Base-by-base conservation (phyloP, 2,329 filamentous ascomycete genomes). In the Diaporthe australafricana region DNA sequence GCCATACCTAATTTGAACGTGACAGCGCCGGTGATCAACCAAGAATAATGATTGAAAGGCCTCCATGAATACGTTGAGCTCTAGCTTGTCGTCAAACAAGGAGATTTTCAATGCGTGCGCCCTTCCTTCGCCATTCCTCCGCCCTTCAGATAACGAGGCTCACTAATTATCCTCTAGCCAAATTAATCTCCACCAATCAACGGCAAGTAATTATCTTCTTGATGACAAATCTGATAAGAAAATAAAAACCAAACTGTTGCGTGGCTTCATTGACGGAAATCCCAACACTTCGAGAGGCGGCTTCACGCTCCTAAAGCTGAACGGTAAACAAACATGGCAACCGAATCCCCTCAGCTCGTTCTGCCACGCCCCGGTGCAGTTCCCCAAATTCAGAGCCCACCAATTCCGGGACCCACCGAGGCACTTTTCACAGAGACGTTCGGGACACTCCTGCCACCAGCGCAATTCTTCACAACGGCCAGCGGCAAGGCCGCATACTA, bases 401-500 rank as follows among this genome's bases (percentile, higher is more conserved):
- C 81, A 6, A 80, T 86, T 12, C 22, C 77, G 25, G 84, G 76
- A 0, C 82, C 84, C 1, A 38, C 79, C 0, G 83, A 86, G 69
- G 66, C 65, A n/a, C 69, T 73, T 1, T 85, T 86, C 62, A 79
- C 77, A 2, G 35, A 71, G 3, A 73, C 77, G 0, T 86, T 86
- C 55, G 84, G 84, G 27, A 62, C 70, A 0, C 76, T 85, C 0
- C 79, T 86, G 0, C 84, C 84, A 0, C 71, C 76, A 1, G 83
- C 81, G 5, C 73, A 78, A 32, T 84, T 79, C 62, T 72, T 85
- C 0, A 38, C 74, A 2, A 82, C 79, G 0, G 9, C 57, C 5
- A 74, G 73, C 5, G 84, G 84, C 3, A 82, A 74, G 73, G 81
- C 80, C 7, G 84, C 83, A 7, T 86, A 84, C 75, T 86, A 85